Base-by-base conservation (phyloP, 306 rosid species). In the Begonia fuchsioides region DNA sequence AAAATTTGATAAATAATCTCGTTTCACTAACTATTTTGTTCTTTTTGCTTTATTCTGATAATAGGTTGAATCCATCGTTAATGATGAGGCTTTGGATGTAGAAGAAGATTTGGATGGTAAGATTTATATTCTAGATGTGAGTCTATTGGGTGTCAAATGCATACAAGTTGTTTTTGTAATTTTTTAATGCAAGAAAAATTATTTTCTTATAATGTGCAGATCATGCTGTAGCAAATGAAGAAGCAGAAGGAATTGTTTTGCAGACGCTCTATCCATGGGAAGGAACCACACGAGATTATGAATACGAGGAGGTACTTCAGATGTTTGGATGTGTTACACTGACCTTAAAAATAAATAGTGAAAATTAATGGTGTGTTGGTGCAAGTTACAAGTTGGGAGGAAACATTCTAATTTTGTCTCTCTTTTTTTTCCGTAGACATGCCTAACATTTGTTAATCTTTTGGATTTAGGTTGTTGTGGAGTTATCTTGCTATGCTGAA, bases 201-300 rank as follows among this genome's bases (percentile, higher is more conserved):
- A 1, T 26, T 1, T 26, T 26, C 8, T 26, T 26, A 8, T 62
- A 69, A 51, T 48, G 49, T 47, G 26, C 53, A 85, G 95, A 79
- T 60, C 83, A 38, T 4, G 10, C 60, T 15, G 90, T 62, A 39
- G 95, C 75, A 39, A 81, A 76, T 11, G 95, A 69, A n/a, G 74
- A 76, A 56, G 85, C 60, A 26, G 94, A 75, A 58, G 78, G 18
- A 2, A 43, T 56, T 57, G 26, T 57, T 38, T 55, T 62, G 43
- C 77, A 56, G 14, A 38, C 80, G 18, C 73, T 74, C 26, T 75
- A 68, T 75, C 94, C 98, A 51, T 85, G 95, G 98, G 98, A 81
- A 59, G 95, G 94, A 51, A 90, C 79, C 26, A 95, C 79, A 44
- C 84, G 94, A 10, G 85, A 85, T 63, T 90, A 90, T 75, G 58